Base-by-base conservation (phyloP, 805 yeast species). In the Kodamaea sagamina region DNA sequence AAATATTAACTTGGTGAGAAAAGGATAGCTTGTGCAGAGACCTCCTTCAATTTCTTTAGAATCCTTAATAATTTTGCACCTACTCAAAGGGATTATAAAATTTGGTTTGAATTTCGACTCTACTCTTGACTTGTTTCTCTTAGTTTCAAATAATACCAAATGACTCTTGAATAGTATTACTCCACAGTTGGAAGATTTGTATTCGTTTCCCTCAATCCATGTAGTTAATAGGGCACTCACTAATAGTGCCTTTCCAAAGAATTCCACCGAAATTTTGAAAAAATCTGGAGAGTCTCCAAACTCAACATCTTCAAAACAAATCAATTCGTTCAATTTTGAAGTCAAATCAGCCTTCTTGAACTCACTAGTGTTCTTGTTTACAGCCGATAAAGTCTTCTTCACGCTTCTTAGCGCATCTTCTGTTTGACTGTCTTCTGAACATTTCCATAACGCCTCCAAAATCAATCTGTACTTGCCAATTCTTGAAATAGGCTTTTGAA, bases 401-500 rank as follows among this genome's bases (percentile, higher is more conserved):
- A 29, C 34, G 8, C 36, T 41, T 1, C 11, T 19, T 21, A 41
- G 18, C 9, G 37, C 26, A 2, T 28, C 25, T 9, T 26, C 15
- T 11, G 26, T 37, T 16, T 4, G n/a, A 11, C 13, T 21, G 12
- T 28, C 36, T 5, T 15, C 18, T 12, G 66, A 55, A 32, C 61
- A 52, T 27, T 68, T 64, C 6, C 56, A 41, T 29, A 75, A 48
- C 1, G 75, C 61, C 22, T 74, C 76, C n/a, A 77, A 49, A n/a
- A 80, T 67, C 26, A 80, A 59, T 42, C 71, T 67, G 52, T 80
- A 79, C 49, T 78, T 77, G 3, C 73, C 58, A 6, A 76, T 62
- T 48, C 85, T 58, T 31, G 73, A 58, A 8, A 78, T 64, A 3
- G 86, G 85, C 57, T 70, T 72, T 50, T 78, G 81, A 21, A 77